Evolutionary conservation across 73 alveolate species (phyloP), one percentile per base, ranked within the genome.

Genomic region (Tetrahymena elliotti): DNA sequence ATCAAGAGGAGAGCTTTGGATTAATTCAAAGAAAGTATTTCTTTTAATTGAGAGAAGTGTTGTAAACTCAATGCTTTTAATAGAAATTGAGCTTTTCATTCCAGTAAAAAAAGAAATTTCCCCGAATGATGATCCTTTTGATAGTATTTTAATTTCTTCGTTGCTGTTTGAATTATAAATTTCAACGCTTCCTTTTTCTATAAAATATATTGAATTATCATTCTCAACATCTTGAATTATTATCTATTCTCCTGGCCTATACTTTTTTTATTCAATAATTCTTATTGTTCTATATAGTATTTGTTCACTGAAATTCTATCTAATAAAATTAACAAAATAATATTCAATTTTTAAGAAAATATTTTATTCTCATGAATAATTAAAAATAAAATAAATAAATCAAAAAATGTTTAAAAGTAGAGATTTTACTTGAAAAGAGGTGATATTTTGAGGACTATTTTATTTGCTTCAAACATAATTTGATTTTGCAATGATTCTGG

Each of bases 401-500:
- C 5, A 38, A 7, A 38, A 7, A 7, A 5, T 38, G 15, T 38
- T 38, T 38, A 7, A 38, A 38, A 52, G 8, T 52, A 22, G 15
- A 6, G 31, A 54, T 3, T 3, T 54, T 54, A 54, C 84, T 54
- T 54, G 20, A 54, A 54, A 54, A 54, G 84, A 54, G 84, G 84
- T 8, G 84, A 54, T 13, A 54, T 54, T 3, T 54, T 54, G 33
- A 54, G 84, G 31, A 54, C 84, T n/a, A 54, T 54, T 54, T 54
- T 54, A n/a, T 54, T 54, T n/a, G 94, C 96, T 22, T 82, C 36
- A 33, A 84, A 18, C 93, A 84, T 94, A 18, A 94, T 38, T 41
- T 83, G 93, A 35, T 84, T 39, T 84, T 94, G 41, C 27, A 94
- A 54, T 34, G 54, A 82, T 84, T 94, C 93, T 18, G 96, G 93